Base-by-base conservation (phyloP, 805 yeast genomes). In the Yamadazyma olivae region DNA sequence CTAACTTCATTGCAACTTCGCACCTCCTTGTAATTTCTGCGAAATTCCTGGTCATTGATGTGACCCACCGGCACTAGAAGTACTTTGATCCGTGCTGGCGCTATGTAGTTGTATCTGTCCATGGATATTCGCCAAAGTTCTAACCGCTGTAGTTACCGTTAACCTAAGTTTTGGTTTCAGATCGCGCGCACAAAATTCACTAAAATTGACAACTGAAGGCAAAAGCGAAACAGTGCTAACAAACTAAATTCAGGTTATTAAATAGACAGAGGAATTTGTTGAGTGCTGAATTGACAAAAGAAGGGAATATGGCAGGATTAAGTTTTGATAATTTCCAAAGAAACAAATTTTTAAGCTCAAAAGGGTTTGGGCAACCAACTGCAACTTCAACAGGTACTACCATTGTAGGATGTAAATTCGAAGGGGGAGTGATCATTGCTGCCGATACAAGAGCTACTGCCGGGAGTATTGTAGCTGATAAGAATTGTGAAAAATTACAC, bases 361-460 rank as follows among this genome's bases (percentile, higher is more conserved):
- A 79, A 46, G 96, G 97, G 9, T 77, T 74, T 51, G 77, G 81
- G 3, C 68, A 78, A 23, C 97, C 98, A 36, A 82, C 73, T 45
- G 95, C 96, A 24, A 93, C 99, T 1, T 88, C 97, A 16, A 93
- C 99, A 1, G 99, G 99, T 70, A 93, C 99, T n/a, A 93, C 99
- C 0, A 93, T 93, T 68, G 99, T 93, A 17, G 99, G 99, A 34
- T 86, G 95, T 58, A 85, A 83, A 56, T 91, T 84, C 63, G 70
- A 85, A 36, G 91, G 88, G 43, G 99, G 99, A 51, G 99, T 91
- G 19, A 88, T 93, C 46, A 88, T 93, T 62, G 98, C 99, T 9
- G 99, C 99, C 7, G 99, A 93, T 70, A 93, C 99, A 15, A 82
- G 99, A 66, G 97, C 99, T 38, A 93, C 99, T 3, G 83, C 93